phyloP scores from a whole-genome alignment of 1,284 basidiomycete species.

The Cryptococcus jaspeensis region DNA sequence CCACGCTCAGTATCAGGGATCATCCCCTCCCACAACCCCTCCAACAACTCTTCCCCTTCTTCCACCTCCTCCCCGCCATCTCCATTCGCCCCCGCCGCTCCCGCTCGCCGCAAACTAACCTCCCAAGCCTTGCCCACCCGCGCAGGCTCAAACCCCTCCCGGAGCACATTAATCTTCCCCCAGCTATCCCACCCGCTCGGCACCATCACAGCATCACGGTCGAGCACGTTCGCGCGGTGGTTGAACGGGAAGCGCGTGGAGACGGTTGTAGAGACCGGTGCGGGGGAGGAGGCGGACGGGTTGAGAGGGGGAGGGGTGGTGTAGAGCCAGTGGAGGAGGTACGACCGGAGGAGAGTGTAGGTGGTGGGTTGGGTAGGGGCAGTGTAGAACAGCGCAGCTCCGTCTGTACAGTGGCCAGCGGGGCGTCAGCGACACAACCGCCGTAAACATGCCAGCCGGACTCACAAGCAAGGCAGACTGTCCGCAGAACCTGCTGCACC shows the following conservation, averaged over 20 bases:
- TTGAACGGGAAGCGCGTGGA: slow-evolving; percentile 74
- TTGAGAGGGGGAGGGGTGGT: slow-evolving; percentile 46
- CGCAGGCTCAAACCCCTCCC: slow-evolving; percentile 87
- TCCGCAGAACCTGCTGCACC: slow-evolving; percentile 89
- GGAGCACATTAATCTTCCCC: slow-evolving; percentile 88
- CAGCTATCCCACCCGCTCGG: slow-evolving; percentile 97
- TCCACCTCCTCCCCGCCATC: slow-evolving; percentile 54
- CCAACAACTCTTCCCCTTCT: slow-evolving; percentile 35
- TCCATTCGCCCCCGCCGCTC: background rate
- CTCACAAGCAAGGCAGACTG: slow-evolving; percentile 87
- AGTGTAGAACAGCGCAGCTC: slow-evolving; percentile 88
- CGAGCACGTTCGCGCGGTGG: slow-evolving; percentile 84
- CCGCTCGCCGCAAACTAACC: slow-evolving; percentile 34
- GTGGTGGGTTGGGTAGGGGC: slow-evolving; percentile 73
- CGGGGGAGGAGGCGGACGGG: slow-evolving; percentile 6
- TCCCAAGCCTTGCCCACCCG: slow-evolving; percentile 83
- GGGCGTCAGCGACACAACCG: background rate
- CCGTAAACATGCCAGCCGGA: slow-evolving; percentile 15
- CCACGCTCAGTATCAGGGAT: slow-evolving; percentile 46
- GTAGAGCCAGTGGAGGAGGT: slow-evolving; percentile 83
- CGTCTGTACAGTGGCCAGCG: slow-evolving; percentile 60
- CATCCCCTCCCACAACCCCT: slow-evolving; percentile 48
- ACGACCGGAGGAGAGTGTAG: slow-evolving; percentile 75
- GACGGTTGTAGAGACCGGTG: slow-evolving; percentile 4
- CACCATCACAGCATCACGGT: slow-evolving; percentile 86